Evolutionary conservation across 2,329 filamentous ascomycete species (phyloP).

Genomic region (Diaporthe humulicola): DNA sequence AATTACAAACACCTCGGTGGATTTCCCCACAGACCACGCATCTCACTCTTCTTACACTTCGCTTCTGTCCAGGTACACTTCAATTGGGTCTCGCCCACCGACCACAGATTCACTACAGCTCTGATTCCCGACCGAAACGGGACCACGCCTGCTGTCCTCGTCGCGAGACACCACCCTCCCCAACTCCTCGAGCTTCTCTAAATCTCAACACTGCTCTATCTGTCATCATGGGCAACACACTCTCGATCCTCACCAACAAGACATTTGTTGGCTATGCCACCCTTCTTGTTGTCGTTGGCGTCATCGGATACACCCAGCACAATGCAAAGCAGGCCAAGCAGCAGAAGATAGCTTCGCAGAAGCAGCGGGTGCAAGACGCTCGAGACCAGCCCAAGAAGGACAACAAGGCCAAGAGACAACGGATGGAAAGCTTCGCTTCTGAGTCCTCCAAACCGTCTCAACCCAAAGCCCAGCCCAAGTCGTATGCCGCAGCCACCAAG

Average conservation of each 20-base stretch:
- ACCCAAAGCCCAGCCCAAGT: constrained; percentile 51
- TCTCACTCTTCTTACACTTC: constrained; percentile 8
- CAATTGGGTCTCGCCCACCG: constrained; percentile 10
- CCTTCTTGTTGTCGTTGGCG: constrained; percentile 45
- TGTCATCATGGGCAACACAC: constrained; percentile 50
- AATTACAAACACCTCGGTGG: constrained; percentile 12
- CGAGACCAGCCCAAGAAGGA: constrained; percentile 53
- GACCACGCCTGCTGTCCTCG: neutral
- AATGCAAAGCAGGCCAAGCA: constrained; percentile 45
- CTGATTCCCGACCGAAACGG: neutral
- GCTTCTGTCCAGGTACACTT: neutral
- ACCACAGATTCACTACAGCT: constrained; percentile 7
- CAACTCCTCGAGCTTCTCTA: neutral
- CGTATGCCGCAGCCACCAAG: constrained; percentile 47
- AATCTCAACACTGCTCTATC: neutral
- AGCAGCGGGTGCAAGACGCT: constrained; percentile 47
- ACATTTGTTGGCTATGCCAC: constrained; percentile 49
- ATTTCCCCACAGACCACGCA: constrained; percentile 3
- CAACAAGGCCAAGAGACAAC: constrained; percentile 55
- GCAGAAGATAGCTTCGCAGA: constrained; percentile 44
- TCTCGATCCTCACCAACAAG: constrained; percentile 47
- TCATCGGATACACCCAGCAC: constrained; percentile 42
- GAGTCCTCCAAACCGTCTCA: constrained; percentile 47
- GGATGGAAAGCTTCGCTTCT: constrained; percentile 56
- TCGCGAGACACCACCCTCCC: neutral